Conservation (phyloP, 805 yeast species). For the Priceomyces carsonii region DNA sequence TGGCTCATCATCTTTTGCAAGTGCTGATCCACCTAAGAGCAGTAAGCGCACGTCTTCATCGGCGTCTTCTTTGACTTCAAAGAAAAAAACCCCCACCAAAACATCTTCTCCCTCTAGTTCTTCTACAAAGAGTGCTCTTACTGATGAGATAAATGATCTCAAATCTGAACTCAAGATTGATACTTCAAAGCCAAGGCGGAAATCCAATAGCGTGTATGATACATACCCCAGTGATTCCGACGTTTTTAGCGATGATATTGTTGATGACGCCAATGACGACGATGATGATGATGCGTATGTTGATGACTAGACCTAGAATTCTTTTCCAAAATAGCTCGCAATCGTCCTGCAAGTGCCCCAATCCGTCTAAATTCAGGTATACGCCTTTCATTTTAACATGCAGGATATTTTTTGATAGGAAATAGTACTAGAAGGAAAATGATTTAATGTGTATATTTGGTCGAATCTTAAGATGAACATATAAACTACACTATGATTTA, state of each 20-base stretch:
- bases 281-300: slow-evolving; percentile 18
- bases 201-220: slow-evolving; percentile 11
- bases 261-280: slow-evolving; percentile 11
- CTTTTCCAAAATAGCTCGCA: neutral
- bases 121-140: slow-evolving; percentile 8
- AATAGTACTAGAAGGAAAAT: no score
- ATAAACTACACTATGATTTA: slow-evolving; percentile 19
- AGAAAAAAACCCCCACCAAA: slow-evolving; percentile 1
- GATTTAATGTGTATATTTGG: no score
- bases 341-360: neutral
- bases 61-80: slow-evolving; percentile 1
- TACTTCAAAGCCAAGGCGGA: slow-evolving; percentile 9
- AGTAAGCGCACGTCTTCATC: slow-evolving; percentile 1
- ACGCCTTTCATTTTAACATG: no score
- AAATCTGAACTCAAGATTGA: slow-evolving; percentile 10
- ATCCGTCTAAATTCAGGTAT: neutral
- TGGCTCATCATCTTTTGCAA: slow-evolving; percentile 8
- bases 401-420: no score
- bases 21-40: slow-evolving; percentile 2
- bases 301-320: slow-evolving; percentile 12
- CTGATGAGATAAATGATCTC: slow-evolving; percentile 28
- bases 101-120: neutral
- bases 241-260: slow-evolving; percentile 12
- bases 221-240: slow-evolving; percentile 18
- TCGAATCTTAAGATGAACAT: no score